Base-by-base conservation (phyloP, 371 early-diverging fungal genomes). In the Mucor piriformis region DNA sequence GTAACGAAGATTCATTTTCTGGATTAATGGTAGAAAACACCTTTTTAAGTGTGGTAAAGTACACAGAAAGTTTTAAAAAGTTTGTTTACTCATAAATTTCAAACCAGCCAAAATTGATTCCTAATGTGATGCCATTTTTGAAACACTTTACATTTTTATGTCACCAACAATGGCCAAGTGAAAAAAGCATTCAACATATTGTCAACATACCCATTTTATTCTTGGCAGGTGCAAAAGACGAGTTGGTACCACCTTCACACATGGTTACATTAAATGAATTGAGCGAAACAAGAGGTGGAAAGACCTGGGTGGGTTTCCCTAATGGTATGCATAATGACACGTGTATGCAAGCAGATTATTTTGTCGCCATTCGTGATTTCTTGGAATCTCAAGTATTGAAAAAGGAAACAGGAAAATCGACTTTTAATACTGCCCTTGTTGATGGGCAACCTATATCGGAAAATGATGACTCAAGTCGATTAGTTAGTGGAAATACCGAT, bases 21-120 rank as follows among this genome's bases (percentile, higher is more conserved):
- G 98, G 88, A 13, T 56, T 97, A 18, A 91, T 97, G 50, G 62
- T 98, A 24, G 98, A 98, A 71, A 98, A 98, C 79, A 98, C 98
- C 0, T 98, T 98, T 72, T 70, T 92, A 49, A 92, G 90, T 43
- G 64, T 97, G 70, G 91, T 88, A 86, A 73, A 71, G 11, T 11
- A 55, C 13, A 18, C 16, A 18, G 23, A 46, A 3, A 38, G 6
- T 21, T 8, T 20, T 38, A 42, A 7, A 37, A 37, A 37, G 15
- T 13, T 27, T 27, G 25, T 56, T 40, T 18, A 10, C 29, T 11
- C n/a, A n/a, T n/a, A n/a, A n/a, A n/a, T n/a, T n/a, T n/a, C n/a
- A n/a, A 29, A 29, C 29, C 29, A 90, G 87, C 94, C 91, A 47
- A 92, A 92, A 67, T 69, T 97, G 24, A 90, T 97, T 50, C 95